Base-by-base conservation (phyloP, 2,329 filamentous ascomycete species). In the Aspergillus pseudoviridinutans region DNA sequence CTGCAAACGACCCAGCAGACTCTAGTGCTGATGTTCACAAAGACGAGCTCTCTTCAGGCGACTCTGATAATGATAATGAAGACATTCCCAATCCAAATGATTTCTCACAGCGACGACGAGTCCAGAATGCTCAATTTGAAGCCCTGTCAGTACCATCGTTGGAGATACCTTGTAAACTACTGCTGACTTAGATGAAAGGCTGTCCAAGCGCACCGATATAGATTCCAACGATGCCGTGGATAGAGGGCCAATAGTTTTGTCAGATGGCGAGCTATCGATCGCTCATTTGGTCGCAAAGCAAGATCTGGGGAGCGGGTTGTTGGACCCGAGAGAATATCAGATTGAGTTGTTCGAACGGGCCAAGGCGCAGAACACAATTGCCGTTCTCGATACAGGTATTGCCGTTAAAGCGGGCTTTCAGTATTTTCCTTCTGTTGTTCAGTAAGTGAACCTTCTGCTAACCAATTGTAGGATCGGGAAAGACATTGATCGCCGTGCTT, bases 401-500 rank as follows among this genome's bases (percentile, higher is more conserved):
- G 24, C 4, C 22, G 3, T 27, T 14, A 12, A 29, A 12, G 6
- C 9, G 14, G 3, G 41, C 17, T 17, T 25, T 29, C 8, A 8
- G 24, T 4, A 10, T 6, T 17, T 12, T 27, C 29, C 17, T 27
- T 25, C 22, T 20, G 9, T 27, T 47, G 6, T 24, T 24, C 10
- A 47, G 24, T 25, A 7, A 17, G 24, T 14, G 22, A 6, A n/a
- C 27, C 7, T 46, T 7, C 8, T n/a, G 35, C 50, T 57, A 9
- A 60, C n/a, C 22, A 49, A 55, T 8, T 49, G 3, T 56, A 87
- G 89, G 94, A 12, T 92, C 91, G 3, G 94, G 94, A 2, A 99
- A 99, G 76, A 99, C 94, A 0, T 80, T 97, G n/a, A 97, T 99
- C 65, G 92, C 94, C 0, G 92, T 91, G 1, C 81, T 97, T 2